phyloP scores from a whole-genome alignment of 257 asterid species.

The Perilla frutescens region DNA sequence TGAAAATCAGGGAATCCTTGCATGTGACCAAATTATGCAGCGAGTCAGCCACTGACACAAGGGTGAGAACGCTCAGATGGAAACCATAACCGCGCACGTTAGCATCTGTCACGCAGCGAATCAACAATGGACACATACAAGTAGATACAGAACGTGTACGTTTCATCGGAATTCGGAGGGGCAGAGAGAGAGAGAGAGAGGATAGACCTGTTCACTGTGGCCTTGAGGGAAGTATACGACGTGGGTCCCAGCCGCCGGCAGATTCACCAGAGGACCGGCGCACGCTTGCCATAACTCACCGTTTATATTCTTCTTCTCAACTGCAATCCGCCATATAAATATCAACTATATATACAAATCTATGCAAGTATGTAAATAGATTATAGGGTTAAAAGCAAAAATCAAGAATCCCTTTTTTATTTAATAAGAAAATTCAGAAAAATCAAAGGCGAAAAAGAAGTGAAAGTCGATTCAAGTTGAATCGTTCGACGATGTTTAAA shows the following conservation, averaged over 20 bases:
- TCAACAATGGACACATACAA: neutral
- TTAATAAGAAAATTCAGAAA: neutral
- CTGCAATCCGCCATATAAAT: slow-evolving; percentile 38
- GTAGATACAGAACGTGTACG: neutral
- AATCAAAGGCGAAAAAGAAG: neutral
- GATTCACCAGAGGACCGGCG: slow-evolving; percentile 89
- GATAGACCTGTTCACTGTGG: slow-evolving; percentile 83
- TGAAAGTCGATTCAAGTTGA: neutral
- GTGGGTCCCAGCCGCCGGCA: slow-evolving; percentile 98
- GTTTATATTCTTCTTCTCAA: slow-evolving; percentile 77
- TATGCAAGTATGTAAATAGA: neutral
- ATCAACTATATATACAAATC: neutral
- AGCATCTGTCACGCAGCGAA: slow-evolving; percentile 34
- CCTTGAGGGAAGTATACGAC: slow-evolving; percentile 96
- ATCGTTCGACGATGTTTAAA: neutral
- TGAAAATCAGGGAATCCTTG: slow-evolving; percentile 46
- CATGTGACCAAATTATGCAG: slow-evolving; percentile 47
- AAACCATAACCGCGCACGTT: slow-evolving; percentile 55
- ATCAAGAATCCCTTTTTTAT: neutral
- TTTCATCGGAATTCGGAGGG: neutral
- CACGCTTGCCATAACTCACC: slow-evolving; percentile 94
- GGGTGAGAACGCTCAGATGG: neutral
- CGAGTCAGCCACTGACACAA: slow-evolving; percentile 36
- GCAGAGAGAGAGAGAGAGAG: neutral
- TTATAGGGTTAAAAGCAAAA: neutral